These are phyloP conservation scores for Saccharomyces paradoxus DNA, from an alignment of 805 yeast species.

Conservation along the genomic window DNA sequence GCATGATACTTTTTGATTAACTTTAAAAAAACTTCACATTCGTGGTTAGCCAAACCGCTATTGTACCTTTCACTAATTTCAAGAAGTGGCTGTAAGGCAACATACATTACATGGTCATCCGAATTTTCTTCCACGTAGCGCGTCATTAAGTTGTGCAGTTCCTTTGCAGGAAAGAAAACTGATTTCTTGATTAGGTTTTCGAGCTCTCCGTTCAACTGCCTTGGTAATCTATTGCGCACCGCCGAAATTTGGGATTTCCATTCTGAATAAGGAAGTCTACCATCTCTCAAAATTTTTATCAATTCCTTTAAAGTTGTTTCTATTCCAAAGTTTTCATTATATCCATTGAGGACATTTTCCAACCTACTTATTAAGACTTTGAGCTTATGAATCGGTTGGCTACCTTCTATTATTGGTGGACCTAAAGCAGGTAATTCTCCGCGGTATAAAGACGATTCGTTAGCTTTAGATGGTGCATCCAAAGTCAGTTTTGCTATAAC, in stretches of 20 bases:
- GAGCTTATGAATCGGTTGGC: conserved; percentile 74
- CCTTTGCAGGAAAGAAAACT: conserved; percentile 8
- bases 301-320: conserved; percentile 67
- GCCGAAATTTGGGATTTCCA: conserved; percentile 85
- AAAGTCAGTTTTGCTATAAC: conserved; percentile 87
- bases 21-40: conserved; percentile 61
- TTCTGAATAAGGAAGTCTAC: conserved; percentile 83
- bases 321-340: conserved; percentile 92
- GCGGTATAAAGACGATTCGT: conserved; percentile 90
- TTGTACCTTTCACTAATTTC: conserved; percentile 62
- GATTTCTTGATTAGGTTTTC: conserved; percentile 59
- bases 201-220: conserved; percentile 62
- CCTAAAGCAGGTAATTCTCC: conserved; percentile 90
- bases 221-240: conserved; percentile 81
- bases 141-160: neutral
- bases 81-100: conserved; percentile 63
- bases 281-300: conserved; percentile 65
- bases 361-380: conserved; percentile 49
- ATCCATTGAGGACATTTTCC: conserved; percentile 78
- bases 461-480: conserved; percentile 95
- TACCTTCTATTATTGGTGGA: conserved; percentile 71
- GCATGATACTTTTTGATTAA: conserved; percentile 65
- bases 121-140: conserved; percentile 32
- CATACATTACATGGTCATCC: conserved; percentile 36
- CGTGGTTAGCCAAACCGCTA: conserved; percentile 77